Evolutionary conservation across 345 rosid species (phyloP).

Genomic region (Camelina laxa): DNA sequence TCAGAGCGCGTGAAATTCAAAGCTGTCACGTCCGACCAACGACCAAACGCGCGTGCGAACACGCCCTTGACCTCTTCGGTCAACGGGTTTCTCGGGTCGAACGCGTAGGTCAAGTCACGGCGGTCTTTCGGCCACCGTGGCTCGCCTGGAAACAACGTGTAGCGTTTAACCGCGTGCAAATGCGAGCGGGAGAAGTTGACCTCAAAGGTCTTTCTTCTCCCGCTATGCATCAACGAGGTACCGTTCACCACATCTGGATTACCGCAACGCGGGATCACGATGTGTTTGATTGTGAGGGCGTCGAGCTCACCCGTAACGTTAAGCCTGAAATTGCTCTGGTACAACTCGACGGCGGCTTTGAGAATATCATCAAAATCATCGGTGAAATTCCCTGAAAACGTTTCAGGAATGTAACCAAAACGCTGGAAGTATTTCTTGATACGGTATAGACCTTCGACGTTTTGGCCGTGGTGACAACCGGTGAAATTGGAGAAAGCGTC

Average conservation of each 20-base stretch:
- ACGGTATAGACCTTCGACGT: slow-evolving; percentile 40
- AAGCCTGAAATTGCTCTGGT: slow-evolving; percentile 79
- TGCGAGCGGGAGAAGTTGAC: slow-evolving; percentile 44
- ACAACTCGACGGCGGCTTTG: slow-evolving; percentile 63
- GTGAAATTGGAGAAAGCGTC: slow-evolving; percentile 46
- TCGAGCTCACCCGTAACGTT: slow-evolving; percentile 80
- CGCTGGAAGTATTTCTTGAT: slow-evolving; percentile 45
- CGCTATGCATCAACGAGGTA: slow-evolving; percentile 69
- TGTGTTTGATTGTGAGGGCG: slow-evolving; percentile 55
- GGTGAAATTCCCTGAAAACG: slow-evolving; percentile 53
- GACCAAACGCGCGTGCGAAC: slow-evolving; percentile 69
- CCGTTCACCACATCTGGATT: slow-evolving; percentile 92
- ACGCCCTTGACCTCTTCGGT: slow-evolving; percentile 58
- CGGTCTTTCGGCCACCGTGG: slow-evolving; percentile 71
- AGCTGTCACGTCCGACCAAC: slow-evolving; percentile 74
- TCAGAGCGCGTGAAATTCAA: slow-evolving; percentile 63
- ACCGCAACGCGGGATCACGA: slow-evolving; percentile 83
- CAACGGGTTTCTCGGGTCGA: slow-evolving; percentile 52
- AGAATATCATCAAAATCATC: slow-evolving; percentile 72
- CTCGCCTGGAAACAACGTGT: slow-evolving; percentile 67
- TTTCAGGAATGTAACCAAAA: slow-evolving; percentile 46
- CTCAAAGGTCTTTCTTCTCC: slow-evolving; percentile 44
- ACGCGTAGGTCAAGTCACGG: slow-evolving; percentile 68
- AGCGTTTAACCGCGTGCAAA: slow-evolving; percentile 65
- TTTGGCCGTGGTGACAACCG: slow-evolving; percentile 47